phyloP scores from a whole-genome alignment of 202 grass and related monocot species.

The Dendrocalamus latiflorus region DNA sequence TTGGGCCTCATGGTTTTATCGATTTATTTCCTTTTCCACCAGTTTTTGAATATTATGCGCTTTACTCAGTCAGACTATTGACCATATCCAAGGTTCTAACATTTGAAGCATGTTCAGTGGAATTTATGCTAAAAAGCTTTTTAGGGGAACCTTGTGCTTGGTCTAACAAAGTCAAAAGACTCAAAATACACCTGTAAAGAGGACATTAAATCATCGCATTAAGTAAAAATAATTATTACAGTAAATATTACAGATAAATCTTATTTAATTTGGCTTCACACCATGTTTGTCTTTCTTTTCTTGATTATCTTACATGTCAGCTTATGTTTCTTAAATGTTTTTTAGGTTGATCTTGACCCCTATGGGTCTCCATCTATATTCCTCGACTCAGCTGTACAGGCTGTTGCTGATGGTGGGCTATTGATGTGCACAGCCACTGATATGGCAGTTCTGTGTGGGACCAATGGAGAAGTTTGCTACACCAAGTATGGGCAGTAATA shows the following conservation, averaged over 20 bases:
- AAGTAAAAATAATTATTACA: neutral
- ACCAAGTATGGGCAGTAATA: conserved; percentile 55
- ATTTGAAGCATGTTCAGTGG: neutral
- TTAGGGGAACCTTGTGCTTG: neutral
- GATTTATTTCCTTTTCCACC: neutral
- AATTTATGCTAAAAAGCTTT: conserved; percentile 9
- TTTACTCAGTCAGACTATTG: neutral
- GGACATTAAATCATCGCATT: conserved; percentile 5
- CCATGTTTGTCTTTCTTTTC: neutral
- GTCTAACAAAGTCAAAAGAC: neutral
- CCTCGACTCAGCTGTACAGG: conserved; percentile 88
- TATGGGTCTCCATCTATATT: conserved; percentile 88
- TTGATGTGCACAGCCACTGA: conserved; percentile 96
- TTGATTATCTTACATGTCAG: neutral
- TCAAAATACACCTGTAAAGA: conserved; percentile 6
- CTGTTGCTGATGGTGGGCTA: conserved; percentile 78
- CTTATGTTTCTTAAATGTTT: neutral
- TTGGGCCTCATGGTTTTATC: neutral
- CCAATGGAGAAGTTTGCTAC: conserved; percentile 86
- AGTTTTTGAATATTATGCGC: neutral
- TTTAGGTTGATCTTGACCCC: conserved; percentile 90
- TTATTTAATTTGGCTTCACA: neutral
- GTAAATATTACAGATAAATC: neutral
- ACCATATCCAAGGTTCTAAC: neutral
- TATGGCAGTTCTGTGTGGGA: conserved; percentile 90